phyloP scores from a whole-genome alignment of 495 filamentous ascomycete species.

The Cairneyella variabilis region DNA sequence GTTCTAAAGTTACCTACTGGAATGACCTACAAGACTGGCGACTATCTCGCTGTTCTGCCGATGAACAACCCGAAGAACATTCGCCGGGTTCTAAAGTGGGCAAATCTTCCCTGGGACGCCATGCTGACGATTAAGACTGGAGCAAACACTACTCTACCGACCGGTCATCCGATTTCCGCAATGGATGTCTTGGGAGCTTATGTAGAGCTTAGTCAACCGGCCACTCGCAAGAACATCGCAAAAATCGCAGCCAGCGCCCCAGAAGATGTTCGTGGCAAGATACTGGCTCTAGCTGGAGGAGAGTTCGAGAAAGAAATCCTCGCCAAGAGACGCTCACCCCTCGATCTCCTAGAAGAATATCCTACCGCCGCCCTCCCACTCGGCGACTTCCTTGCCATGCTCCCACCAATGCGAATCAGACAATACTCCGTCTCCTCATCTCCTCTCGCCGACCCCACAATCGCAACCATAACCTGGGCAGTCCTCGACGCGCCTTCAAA shows the following conservation, averaged over 20 bases:
- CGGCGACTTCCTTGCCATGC: conserved; percentile 59
- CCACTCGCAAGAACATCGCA: conserved; percentile 46
- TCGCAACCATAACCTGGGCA: conserved; percentile 63
- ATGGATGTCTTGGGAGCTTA: conserved; percentile 62
- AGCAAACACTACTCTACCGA: conserved; percentile 52
- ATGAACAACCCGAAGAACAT: conserved; percentile 60
- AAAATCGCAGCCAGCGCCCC: conserved; percentile 37
- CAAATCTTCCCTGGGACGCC: conserved; percentile 60
- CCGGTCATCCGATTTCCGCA: conserved; percentile 53
- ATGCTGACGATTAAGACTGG: conserved; percentile 41
- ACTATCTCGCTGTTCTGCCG: conserved; percentile 72
- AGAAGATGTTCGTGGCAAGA: conserved; percentile 32
- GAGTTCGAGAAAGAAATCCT: conserved; percentile 50
- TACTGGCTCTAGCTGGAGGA: conserved; percentile 45
- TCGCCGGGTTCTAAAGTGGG: conserved; percentile 47
- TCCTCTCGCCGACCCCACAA: conserved; percentile 52
- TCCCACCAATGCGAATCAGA: conserved; percentile 69
- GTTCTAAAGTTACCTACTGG: conserved; percentile 62
- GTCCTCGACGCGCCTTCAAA: conserved; percentile 56
- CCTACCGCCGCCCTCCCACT: conserved; percentile 53
- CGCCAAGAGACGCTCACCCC: conserved; percentile 54
- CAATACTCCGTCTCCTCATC: conserved; percentile 82
- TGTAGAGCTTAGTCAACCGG: conserved; percentile 68
- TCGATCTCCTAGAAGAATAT: conserved; percentile 62
- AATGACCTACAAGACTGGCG: conserved; percentile 65